These are phyloP conservation scores for Lomentospora prolificans DNA, from an alignment of 2,329 filamentous ascomycete species.

Conservation along the genomic window DNA sequence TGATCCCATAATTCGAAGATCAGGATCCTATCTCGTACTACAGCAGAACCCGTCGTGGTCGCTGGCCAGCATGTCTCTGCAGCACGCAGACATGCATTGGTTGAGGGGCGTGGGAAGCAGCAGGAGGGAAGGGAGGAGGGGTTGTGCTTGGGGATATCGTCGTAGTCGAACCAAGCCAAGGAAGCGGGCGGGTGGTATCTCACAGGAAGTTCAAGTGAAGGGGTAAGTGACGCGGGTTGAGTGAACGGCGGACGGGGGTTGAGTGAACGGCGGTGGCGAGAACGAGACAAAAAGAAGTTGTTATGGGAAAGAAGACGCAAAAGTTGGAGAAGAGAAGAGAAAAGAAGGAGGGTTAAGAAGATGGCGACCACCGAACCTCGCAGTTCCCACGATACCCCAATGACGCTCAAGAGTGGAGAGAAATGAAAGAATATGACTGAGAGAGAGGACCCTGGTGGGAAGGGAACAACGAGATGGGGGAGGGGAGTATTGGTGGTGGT, in stretches of 20 bases:
- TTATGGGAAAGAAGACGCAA: neutral
- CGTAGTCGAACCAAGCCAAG: neutral
- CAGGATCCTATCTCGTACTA: neutral
- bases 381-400: neutral
- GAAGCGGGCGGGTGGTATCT: neutral
- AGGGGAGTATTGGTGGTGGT: neutral
- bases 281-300: neutral
- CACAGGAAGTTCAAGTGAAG: constrained; percentile 5
- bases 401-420: neutral
- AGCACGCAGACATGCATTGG: constrained; percentile 3
- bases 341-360: neutral
- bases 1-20: constrained; percentile 13
- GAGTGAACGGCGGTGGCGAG: neutral
- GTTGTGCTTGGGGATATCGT: neutral
- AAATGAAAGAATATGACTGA: neutral
- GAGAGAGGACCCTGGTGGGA: neutral
- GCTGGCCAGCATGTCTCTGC: neutral
- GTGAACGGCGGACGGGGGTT: too few relatives aligned
- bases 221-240: constrained; percentile 3
- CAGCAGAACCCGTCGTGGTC: neutral
- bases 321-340: neutral
- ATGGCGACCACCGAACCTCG: neutral
- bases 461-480: neutral
- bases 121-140: neutral
- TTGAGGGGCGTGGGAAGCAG: neutral